Percentiles rank a stretch among this genome's conserved stretches.
phyloP scores from a whole-genome alignment of 495 filamentous ascomycete genomes.

The Saxophila tyrrhenica region DNA sequence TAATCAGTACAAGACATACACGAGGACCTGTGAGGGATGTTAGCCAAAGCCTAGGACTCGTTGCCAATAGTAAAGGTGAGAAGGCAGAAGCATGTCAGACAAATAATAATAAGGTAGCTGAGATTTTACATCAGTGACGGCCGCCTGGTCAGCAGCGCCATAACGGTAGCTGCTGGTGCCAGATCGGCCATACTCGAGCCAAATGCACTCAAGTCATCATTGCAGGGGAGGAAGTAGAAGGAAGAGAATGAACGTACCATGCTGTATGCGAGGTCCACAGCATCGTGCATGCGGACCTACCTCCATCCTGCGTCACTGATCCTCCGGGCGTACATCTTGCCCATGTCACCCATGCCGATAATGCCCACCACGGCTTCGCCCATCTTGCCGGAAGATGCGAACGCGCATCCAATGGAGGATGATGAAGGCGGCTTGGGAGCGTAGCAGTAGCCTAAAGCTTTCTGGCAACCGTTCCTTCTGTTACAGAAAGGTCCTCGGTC shows the following conservation, averaged over 20 bases:
- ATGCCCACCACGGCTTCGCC: slow-evolving; percentile 52
- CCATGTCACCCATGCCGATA: slow-evolving; percentile 99
- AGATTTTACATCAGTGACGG: slow-evolving; percentile 91
- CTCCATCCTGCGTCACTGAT: slow-evolving; percentile 89
- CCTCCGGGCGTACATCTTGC: slow-evolving; percentile 91
- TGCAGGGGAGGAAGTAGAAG: slow-evolving; percentile 24
- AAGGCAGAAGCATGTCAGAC: slow-evolving; percentile 45
- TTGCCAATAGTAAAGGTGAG: background rate
- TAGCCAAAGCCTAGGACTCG: slow-evolving; percentile 11
- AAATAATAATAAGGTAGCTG: slow-evolving; percentile 83
- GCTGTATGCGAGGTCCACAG: background rate
- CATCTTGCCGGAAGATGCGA: slow-evolving; percentile 11
- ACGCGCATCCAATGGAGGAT: too few relatives aligned
- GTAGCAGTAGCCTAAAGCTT: too few relatives aligned
- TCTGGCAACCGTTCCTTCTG: too few relatives aligned
- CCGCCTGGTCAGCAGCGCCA: slow-evolving; percentile 17
- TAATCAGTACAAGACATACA: background rate
- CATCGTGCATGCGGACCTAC: slow-evolving; percentile 40
- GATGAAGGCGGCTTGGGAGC: too few relatives aligned
- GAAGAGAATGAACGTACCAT: slow-evolving; percentile 12
- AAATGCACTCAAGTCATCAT: slow-evolving; percentile 99
- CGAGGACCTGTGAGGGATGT: background rate
- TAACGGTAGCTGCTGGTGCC: slow-evolving; percentile 9
- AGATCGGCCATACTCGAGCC: slow-evolving; percentile 79
- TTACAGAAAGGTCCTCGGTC: too few relatives aligned